Conservation (phyloP, 352 stramenopile species). For the Globisporangium splendens region DNA sequence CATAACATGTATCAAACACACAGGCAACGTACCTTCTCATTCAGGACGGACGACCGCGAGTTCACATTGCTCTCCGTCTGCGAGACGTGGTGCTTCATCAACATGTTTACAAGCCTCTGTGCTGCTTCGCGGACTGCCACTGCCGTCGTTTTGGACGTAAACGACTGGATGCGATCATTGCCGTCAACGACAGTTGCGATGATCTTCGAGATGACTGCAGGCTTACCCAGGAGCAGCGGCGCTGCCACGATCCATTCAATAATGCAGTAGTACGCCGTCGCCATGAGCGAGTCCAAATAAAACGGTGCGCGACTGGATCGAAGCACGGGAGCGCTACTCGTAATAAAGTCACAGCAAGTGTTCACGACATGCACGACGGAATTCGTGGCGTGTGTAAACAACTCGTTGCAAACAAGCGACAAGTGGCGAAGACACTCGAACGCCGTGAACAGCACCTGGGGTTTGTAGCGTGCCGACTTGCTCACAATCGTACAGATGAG, state of each 20-base stretch:
- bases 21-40: constrained; percentile 46
- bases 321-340: constrained; percentile 67
- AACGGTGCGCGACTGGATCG: constrained; percentile 70
- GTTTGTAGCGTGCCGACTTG: constrained; percentile 81
- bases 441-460: constrained; percentile 79
- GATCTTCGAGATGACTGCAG: constrained; percentile 74
- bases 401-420: constrained; percentile 69
- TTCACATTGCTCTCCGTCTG: constrained; percentile 43
- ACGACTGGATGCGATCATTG: constrained; percentile 66
- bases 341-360: constrained; percentile 84
- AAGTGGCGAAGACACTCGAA: constrained; percentile 85
- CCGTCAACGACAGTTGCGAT: constrained; percentile 80
- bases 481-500: constrained; percentile 80
- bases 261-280: constrained; percentile 73
- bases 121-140: constrained; percentile 66
- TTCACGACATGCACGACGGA: constrained; percentile 82
- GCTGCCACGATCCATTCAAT: constrained; percentile 83
- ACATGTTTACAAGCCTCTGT: constrained; percentile 78
- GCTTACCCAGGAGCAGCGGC: constrained; percentile 67
- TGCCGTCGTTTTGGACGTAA: constrained; percentile 42
- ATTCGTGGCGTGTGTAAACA: constrained; percentile 72
- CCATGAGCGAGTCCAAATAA: constrained; percentile 83
- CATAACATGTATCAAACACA: too few relatives aligned
- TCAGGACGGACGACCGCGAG: constrained; percentile 42
- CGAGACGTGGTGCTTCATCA: constrained; percentile 87